Percentiles rank a stretch among this genome's conserved stretches.
Evolutionary conservation across 2,329 filamentous ascomycete species (phyloP).

Genomic region (Dothideomycetes sp.): DNA sequence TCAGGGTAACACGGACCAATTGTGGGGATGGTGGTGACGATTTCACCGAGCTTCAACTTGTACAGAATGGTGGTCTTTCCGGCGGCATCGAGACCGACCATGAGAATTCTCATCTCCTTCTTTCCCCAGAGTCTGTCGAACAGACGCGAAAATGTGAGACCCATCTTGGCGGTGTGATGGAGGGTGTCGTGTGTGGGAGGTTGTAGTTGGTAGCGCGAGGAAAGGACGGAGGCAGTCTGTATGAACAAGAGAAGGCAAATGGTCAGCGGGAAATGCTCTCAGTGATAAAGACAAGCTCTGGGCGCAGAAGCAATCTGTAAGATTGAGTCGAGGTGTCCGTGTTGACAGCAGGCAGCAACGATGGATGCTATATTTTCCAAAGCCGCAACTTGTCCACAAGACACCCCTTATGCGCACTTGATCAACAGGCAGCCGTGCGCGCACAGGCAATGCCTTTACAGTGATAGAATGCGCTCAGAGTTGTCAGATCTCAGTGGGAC

Average conservation of each 20-base stretch:
- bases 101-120: conserved; percentile 97
- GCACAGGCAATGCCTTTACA: neutral
- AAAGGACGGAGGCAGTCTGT: conserved; percentile 4
- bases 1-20: conserved; percentile 49
- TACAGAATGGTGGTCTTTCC: conserved; percentile 99
- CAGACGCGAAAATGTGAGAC: conserved; percentile 86
- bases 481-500: neutral
- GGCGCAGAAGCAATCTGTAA: neutral
- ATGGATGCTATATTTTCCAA: conserved; percentile 1
- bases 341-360: conserved; percentile 8
- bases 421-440: neutral
- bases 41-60: conserved; percentile 97
- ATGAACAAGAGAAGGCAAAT: neutral
- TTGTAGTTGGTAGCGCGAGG: conserved; percentile 1
- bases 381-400: conserved; percentile 13
- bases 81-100: conserved; percentile 94
- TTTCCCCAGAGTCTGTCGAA: conserved; percentile 99
- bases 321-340: conserved; percentile 1
- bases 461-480: conserved; percentile 1
- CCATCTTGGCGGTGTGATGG: conserved; percentile 61
- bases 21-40: conserved; percentile 95
- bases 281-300: neutral
- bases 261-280: neutral
- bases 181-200: conserved; percentile 23
- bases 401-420: conserved; percentile 12